Conservation (phyloP, 352 stramenopile species). For the Globisporangium alternatum region DNA sequence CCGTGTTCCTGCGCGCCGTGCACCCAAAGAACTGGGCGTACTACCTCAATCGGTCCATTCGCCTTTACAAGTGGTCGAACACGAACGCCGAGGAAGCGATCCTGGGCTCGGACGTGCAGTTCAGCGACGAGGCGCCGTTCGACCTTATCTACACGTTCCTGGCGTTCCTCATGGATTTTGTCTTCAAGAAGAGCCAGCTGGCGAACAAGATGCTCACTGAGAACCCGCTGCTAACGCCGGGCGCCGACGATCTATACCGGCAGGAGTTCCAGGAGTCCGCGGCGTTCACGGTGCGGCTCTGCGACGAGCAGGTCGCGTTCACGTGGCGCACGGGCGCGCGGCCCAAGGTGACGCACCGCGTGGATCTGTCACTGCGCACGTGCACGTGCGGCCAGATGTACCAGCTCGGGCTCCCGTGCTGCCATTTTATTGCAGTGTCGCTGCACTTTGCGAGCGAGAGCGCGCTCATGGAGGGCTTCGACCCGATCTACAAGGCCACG, state of each 20-base stretch:
- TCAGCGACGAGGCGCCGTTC: slow-evolving; percentile 73
- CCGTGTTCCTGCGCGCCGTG: slow-evolving; percentile 55
- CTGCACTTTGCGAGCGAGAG: slow-evolving; percentile 66
- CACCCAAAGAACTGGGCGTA: slow-evolving; percentile 75
- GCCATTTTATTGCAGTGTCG: slow-evolving; percentile 71
- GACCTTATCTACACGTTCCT: slow-evolving; percentile 79
- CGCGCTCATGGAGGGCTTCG: slow-evolving; percentile 61
- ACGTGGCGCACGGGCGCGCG: slow-evolving; percentile 69
- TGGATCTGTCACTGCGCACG: slow-evolving; percentile 60
- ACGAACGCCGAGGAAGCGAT: slow-evolving; percentile 57
- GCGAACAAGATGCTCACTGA: slow-evolving; percentile 48
- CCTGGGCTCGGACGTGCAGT: slow-evolving; percentile 51
- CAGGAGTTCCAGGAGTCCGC: slow-evolving; percentile 59
- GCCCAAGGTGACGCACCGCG: slow-evolving; percentile 72
- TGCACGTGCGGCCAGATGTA: slow-evolving; percentile 77
- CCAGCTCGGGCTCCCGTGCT: slow-evolving; percentile 68
- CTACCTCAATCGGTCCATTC: slow-evolving; percentile 59
- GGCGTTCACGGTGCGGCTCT: slow-evolving; percentile 62
- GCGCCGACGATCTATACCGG: slow-evolving; percentile 59
- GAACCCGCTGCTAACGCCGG: slow-evolving; percentile 49
- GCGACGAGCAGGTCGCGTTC: slow-evolving; percentile 74
- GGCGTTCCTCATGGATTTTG: slow-evolving; percentile 71
- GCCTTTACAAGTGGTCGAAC: slow-evolving; percentile 69
- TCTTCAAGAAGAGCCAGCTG: slow-evolving; percentile 73
- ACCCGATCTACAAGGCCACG: slow-evolving; percentile 69